Base-by-base conservation (phyloP, 345 rosid genomes). In the Triadica sebifera region DNA sequence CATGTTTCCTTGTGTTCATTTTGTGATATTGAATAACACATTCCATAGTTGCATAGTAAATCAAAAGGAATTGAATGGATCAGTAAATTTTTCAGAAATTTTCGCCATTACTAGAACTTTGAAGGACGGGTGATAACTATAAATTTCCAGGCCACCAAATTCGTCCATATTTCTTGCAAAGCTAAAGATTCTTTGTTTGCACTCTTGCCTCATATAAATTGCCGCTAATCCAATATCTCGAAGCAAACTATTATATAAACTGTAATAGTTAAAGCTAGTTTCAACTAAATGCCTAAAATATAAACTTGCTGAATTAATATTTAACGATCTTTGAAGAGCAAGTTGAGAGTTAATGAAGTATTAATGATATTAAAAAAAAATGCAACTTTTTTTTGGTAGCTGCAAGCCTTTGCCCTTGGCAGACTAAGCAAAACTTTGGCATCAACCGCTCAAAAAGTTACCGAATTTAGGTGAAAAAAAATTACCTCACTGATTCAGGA, bases 401-500 rank as follows among this genome's bases (percentile, higher is more conserved):
- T n/a, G n/a, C n/a, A n/a, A n/a, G n/a, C n/a, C n/a, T n/a, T n/a
- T n/a, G n/a, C n/a, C n/a, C n/a, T n/a, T n/a, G n/a, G n/a, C n/a
- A n/a, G n/a, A n/a, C n/a, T n/a, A n/a, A n/a, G 12, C 13, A 0
- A 58, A 47, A 16, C 8, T 57, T 19, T 24, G 45, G 46, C 8
- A 45, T 43, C 43, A 59, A n/a, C 60, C 25, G 34, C 50, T 38
- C 7, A 15, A 11, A 7, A 49, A 56, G 39, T 37, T n/a, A 1
- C 0, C 7, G 16, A 57, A 55, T 56, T 65, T 41, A 13, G 43
- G 62, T 20, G 16, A 73, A 74, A 49, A 51, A 65, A 47, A n/a
- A n/a, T 73, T 53, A 93, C 98, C 98, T 87, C 88, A 89, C 77
- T 60, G 97, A 86, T 61, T 82, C 77, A 11, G 83, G 84, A 62